phyloP scores from a whole-genome alignment of 768 basidiomycete species.

The Hypholoma fasciculare region DNA sequence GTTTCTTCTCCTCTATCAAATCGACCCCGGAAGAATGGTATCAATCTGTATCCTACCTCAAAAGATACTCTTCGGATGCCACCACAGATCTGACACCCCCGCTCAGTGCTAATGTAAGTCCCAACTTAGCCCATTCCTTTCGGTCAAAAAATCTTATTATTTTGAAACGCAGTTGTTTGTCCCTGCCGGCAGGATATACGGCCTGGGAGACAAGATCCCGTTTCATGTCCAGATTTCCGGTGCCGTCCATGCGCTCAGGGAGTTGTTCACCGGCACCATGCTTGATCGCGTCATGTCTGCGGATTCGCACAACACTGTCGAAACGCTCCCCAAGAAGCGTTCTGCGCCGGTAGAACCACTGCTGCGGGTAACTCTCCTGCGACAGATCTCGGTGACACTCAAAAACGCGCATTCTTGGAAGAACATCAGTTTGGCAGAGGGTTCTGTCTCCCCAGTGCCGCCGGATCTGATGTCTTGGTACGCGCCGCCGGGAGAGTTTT shows the following conservation, averaged over 20 bases:
- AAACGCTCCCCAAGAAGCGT: slow-evolving; percentile 5
- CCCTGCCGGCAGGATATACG: slow-evolving; percentile 55
- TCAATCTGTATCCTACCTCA: slow-evolving; percentile 45
- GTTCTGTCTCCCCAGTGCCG: slow-evolving; percentile 44
- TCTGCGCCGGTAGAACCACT: slow-evolving; percentile 18
- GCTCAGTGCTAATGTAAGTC: slow-evolving; percentile 52
- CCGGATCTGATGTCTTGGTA: slow-evolving; percentile 28
- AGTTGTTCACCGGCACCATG: slow-evolving; percentile 37
- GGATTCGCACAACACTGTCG: slow-evolving; percentile 19
- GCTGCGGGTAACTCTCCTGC: slow-evolving; percentile 52
- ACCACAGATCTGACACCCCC: slow-evolving; percentile 32
- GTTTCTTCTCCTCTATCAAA: slow-evolving; percentile 61
- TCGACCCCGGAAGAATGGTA: slow-evolving; percentile 67
- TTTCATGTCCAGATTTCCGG: slow-evolving; percentile 66
- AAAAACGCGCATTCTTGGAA: slow-evolving; percentile 36
- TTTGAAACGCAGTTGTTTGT: slow-evolving; percentile 50
- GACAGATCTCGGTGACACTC: slow-evolving; percentile 44
- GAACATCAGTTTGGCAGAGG: slow-evolving; percentile 47
- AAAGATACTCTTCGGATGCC: slow-evolving; percentile 23
- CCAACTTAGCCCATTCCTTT: not conserved
- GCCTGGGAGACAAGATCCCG: slow-evolving; percentile 55
- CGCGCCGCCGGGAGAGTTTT: slow-evolving; percentile 19
- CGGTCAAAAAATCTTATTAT: not conserved
- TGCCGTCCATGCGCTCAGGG: slow-evolving; percentile 40
- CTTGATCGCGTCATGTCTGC: slow-evolving; percentile 22